Base-by-base conservation (phyloP, 108 stramenopile species). In the Chaetoceros muelleri region DNA sequence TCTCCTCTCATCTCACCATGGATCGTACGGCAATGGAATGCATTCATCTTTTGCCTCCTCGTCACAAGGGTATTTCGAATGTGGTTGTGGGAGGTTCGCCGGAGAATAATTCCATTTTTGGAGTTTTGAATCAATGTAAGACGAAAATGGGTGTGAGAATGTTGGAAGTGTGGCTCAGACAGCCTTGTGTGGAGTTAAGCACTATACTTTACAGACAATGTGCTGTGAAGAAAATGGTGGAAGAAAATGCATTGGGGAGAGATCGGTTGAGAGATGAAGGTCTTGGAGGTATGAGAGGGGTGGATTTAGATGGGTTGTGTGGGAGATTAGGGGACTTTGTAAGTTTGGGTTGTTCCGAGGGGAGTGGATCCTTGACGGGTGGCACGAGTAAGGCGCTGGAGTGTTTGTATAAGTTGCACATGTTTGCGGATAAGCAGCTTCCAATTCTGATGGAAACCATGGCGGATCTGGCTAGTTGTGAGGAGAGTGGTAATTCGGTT, bases 1-100 rank as follows among this genome's bases (percentile, higher is more conserved):
- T 88, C 48, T 48, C 48, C 16, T 73, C 74, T 46, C 69, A 73
- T 45, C 27, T 91, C 31, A 46, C 61, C 16, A 64, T 91, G 75
- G 90, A 91, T 58, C 71, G 79, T 2, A 87, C 85, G 1, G 90
- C 90, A n/a, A 71, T 75, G 7, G 63, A 75, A 50, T 70, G 72
- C 27, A 85, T 91, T 67, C 76, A 91, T 55, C 49, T 91, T 24
- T 65, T 86, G 53, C 85, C 90, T 29, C 83, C 90, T 2, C 21
- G 73, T 40, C 72, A 75, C 65, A 71, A 66, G 13, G 78, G 80
- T 19, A 64, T 66, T 21, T 78, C 75, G 8, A 59, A 72, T 1
- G 56, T 69, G 21, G 19, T 72, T 5, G 67, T 76, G 8, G 84
- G 84, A 17, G 82, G 84, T 1, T 66, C 61, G 45, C 3, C 45